phyloP scores from a whole-genome alignment of 148 eudicot species.

The Spergularia bocconei region DNA sequence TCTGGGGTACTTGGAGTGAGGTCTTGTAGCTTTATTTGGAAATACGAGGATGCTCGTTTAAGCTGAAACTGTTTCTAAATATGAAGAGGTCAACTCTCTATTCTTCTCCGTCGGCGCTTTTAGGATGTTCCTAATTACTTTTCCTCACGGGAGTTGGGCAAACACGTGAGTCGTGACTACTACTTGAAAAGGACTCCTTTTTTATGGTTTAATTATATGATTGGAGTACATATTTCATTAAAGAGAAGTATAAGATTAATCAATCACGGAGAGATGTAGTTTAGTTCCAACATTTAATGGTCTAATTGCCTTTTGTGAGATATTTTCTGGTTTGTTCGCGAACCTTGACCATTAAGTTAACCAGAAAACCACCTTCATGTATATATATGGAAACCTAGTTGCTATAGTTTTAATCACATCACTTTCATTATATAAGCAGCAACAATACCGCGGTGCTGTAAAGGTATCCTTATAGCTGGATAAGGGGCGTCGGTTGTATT shows the following conservation, averaged over 20 bases:
- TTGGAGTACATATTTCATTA: not conserved
- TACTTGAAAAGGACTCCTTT: not conserved
- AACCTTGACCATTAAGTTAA: not conserved
- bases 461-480: too few species aligned
- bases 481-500: too few species aligned
- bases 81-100: too few species aligned
- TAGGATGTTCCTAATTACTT: too few species aligned
- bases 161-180: not conserved
- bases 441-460: too few species aligned
- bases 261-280: not conserved
- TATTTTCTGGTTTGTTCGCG: not conserved
- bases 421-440: not conserved
- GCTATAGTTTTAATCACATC: not conserved
- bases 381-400: not conserved
- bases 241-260: not conserved
- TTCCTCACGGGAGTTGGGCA: not conserved
- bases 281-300: not conserved
- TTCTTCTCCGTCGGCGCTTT: not conserved
- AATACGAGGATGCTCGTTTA: not conserved
- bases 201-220: not conserved
- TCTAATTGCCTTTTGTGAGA: not conserved
- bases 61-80: not conserved
- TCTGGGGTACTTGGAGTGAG: not conserved
- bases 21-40: not conserved
- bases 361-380: not conserved